Evolutionary conservation across 176 grass and related monocot genomes (phyloP).

Genomic region (Musa itinerans): DNA sequence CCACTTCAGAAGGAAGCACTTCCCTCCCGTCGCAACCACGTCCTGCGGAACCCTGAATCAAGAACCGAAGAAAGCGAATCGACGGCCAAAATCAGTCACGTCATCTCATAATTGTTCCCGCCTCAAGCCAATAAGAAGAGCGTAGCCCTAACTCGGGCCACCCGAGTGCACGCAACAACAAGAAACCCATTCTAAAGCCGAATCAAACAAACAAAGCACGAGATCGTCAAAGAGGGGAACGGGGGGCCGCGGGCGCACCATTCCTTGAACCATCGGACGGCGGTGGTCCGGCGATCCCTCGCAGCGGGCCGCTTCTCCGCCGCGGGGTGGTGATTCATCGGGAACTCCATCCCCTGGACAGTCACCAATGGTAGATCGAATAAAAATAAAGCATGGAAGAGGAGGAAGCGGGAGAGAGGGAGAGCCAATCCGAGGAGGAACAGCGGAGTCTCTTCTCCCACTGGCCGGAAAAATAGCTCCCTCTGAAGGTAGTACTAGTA

Average conservation of each 20-base stretch:
- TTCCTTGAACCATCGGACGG: conserved; percentile 71
- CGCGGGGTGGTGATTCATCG: background rate
- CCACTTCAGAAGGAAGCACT: conserved; percentile 80
- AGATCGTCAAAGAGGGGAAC: background rate
- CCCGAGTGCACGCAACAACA: background rate
- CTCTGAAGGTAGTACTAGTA: too few species aligned
- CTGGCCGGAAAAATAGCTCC: too few species aligned
- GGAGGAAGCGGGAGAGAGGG: background rate
- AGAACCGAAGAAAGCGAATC: background rate
- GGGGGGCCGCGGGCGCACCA: conserved; percentile 31
- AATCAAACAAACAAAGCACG: background rate
- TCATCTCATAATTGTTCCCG: background rate
- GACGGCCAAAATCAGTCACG: background rate
- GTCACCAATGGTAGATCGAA: conserved; percentile 7
- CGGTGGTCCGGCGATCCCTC: background rate
- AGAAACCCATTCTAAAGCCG: background rate
- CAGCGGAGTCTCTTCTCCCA: too few species aligned
- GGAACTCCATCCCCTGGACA: background rate
- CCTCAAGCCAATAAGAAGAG: background rate
- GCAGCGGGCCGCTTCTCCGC: background rate
- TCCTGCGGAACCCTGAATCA: conserved; percentile 74
- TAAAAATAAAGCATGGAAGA: background rate
- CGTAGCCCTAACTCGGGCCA: background rate
- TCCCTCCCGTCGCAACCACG: conserved; percentile 51
- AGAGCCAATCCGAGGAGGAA: background rate